These are phyloP conservation scores for Mycena filopes DNA, from an alignment of 768 basidiomycete species.

Conservation along the genomic window DNA sequence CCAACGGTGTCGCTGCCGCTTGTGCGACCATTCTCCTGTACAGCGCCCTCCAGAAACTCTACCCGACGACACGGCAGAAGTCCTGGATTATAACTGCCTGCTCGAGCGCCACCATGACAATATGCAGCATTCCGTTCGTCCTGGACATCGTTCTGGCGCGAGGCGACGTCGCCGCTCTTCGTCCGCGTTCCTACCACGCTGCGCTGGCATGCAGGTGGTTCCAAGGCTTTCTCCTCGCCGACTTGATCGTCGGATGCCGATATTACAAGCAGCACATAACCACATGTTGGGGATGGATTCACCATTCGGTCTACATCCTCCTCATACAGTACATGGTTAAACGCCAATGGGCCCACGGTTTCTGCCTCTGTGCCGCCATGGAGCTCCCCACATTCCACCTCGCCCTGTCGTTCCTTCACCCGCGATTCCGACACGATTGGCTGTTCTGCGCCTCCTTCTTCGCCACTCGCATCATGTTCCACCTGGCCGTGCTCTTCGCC, in stretches of 20 bases:
- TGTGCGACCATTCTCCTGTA: conserved; percentile 35
- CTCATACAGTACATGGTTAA: conserved; percentile 52
- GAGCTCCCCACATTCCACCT: conserved; percentile 43
- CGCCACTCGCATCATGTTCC: conserved; percentile 17
- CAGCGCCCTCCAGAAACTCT: conserved; percentile 41
- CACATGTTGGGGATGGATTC: conserved; percentile 66
- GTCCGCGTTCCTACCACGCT: conserved; percentile 35
- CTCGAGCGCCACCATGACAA: conserved; percentile 53
- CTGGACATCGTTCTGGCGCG: conserved; percentile 39
- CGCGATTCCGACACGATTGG: conserved; percentile 14
- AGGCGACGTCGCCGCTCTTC: conserved; percentile 40
- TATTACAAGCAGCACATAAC: conserved; percentile 60
- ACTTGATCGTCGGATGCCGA: conserved; percentile 56
- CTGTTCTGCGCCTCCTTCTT: conserved; percentile 17
- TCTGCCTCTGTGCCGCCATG: conserved; percentile 58
- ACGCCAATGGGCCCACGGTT: conserved; percentile 51
- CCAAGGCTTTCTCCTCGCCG: conserved; percentile 57
- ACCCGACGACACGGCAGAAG: conserved; percentile 50
- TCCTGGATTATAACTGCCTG: conserved; percentile 60
- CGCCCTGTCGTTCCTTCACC: conserved; percentile 19
- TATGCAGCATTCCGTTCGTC: conserved; percentile 53
- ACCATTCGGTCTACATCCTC: conserved; percentile 55
- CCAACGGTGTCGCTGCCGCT: background rate
- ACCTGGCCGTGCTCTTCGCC: background rate
- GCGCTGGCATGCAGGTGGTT: conserved; percentile 51